Conservation (phyloP, 257 asterid species). For the Pogostemon cablin region DNA sequence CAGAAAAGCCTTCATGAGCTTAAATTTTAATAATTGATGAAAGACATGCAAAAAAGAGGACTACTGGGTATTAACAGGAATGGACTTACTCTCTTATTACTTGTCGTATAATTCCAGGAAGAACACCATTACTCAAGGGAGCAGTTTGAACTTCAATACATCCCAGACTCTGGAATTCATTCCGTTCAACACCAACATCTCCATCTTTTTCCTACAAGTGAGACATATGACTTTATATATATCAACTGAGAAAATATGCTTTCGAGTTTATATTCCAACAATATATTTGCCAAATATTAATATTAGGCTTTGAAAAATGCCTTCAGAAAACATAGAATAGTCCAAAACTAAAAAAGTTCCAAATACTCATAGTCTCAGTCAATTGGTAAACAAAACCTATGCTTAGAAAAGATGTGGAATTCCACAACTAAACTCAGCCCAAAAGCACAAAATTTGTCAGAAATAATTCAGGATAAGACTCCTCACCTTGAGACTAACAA, state of each 20-base stretch:
- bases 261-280: not conserved
- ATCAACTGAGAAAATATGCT: conserved; percentile 14
- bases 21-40: not conserved
- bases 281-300: conserved; percentile 17
- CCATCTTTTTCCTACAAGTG: conserved; percentile 51
- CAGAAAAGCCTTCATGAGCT: not conserved
- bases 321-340: no score
- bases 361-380: no score
- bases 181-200: conserved; percentile 32
- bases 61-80: not conserved
- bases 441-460: not conserved
- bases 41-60: not conserved
- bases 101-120: conserved; percentile 93
- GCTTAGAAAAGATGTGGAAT: no score
- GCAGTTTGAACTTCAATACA: conserved; percentile 80
- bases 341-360: no score
- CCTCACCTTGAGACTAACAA: conserved; percentile 71
- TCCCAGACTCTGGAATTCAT: conserved; percentile 33
- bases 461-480: not conserved
- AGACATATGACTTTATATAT: conserved; percentile 2
- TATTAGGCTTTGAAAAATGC: not conserved
- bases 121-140: conserved; percentile 72
- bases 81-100: conserved; percentile 70
- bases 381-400: no score
- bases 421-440: conserved; percentile 13